Conservation (phyloP, 108 stramenopile genomes). For the Stephanodiscus triporus region DNA sequence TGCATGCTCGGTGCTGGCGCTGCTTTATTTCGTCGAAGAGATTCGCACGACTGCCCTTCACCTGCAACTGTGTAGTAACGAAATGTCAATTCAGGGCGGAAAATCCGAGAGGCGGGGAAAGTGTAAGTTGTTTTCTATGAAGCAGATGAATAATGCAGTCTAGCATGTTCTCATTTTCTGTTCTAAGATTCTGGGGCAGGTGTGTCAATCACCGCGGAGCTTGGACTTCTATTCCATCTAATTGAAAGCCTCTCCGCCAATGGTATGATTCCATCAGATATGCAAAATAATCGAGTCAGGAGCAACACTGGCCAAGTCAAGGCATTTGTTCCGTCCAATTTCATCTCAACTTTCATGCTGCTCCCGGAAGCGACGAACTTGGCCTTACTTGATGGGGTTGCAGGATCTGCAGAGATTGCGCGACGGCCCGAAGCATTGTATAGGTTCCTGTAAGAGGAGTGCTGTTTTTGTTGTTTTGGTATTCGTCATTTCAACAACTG, state of each 20-base stretch:
- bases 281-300: background rate
- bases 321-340: slow-evolving; percentile 76
- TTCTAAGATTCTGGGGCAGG: background rate
- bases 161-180: too few relatives aligned
- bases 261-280: slow-evolving; percentile 56
- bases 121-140: slow-evolving; percentile 3
- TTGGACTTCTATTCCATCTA: slow-evolving; percentile 80
- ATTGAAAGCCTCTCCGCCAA: slow-evolving; percentile 70
- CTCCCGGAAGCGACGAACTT: slow-evolving; percentile 81
- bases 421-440: slow-evolving; percentile 84
- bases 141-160: background rate
- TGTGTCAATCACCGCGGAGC: slow-evolving; percentile 60
- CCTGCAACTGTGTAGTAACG: slow-evolving; percentile 43
- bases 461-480: slow-evolving; percentile 1
- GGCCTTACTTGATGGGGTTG: slow-evolving; percentile 79
- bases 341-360: slow-evolving; percentile 61
- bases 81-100: slow-evolving; percentile 14
- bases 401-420: slow-evolving; percentile 68
- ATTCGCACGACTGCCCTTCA: slow-evolving; percentile 56
- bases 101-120: slow-evolving; percentile 1
- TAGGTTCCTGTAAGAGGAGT: slow-evolving; percentile 56
- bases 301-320: slow-evolving; percentile 48
- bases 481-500: background rate
- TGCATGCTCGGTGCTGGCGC: slow-evolving; percentile 57
- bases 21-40: slow-evolving; percentile 78